Percentiles rank a stretch among this genome's conserved stretches.
These are phyloP conservation scores for Chalciporus sphaerocephalus DNA, from an alignment of 768 basidiomycete species.

Conservation along the genomic window DNA sequence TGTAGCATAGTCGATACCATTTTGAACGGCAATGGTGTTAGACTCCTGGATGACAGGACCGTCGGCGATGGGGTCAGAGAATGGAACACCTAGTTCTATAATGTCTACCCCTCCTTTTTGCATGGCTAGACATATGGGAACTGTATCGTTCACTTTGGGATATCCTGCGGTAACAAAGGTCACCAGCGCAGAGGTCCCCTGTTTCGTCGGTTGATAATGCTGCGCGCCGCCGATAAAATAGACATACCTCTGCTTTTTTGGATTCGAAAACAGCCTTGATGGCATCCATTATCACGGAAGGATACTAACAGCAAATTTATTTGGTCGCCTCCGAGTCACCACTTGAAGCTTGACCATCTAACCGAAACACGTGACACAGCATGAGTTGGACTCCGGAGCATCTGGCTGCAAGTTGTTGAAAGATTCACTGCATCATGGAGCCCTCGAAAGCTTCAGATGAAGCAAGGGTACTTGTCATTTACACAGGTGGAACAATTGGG, in stretches of 20 bases:
- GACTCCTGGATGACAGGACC: constrained; percentile 90
- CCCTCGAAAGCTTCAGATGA: constrained; percentile 53
- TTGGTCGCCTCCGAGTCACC: not conserved
- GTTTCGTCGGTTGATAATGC: constrained; percentile 4
- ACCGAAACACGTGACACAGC: not conserved
- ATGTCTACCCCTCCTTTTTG: constrained; percentile 91
- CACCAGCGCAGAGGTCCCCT: constrained; percentile 55
- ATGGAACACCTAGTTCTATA: constrained; percentile 82
- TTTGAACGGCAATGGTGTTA: constrained; percentile 85
- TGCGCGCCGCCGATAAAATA: not conserved
- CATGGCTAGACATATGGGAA: constrained; percentile 86
- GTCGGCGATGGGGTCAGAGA: constrained; percentile 92
- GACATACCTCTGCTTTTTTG: constrained; percentile 19
- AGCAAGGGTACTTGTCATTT: constrained; percentile 79
- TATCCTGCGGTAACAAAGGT: constrained; percentile 96
- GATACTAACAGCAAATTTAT: not conserved
- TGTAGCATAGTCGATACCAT: constrained; percentile 70
- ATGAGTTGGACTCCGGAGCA: constrained; percentile 2
- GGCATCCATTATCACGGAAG: constrained; percentile 22
- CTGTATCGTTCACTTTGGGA: constrained; percentile 74
- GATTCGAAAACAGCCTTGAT: constrained; percentile 27
- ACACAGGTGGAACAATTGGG: constrained; percentile 88
- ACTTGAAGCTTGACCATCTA: not conserved
- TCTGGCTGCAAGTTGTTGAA: not conserved
- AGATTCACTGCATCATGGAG: constrained; percentile 40